Evolutionary conservation across 2,329 filamentous ascomycete genomes (phyloP), one percentile per base, ranked within the genome.

Genomic region (Botryotinia convoluta): DNA sequence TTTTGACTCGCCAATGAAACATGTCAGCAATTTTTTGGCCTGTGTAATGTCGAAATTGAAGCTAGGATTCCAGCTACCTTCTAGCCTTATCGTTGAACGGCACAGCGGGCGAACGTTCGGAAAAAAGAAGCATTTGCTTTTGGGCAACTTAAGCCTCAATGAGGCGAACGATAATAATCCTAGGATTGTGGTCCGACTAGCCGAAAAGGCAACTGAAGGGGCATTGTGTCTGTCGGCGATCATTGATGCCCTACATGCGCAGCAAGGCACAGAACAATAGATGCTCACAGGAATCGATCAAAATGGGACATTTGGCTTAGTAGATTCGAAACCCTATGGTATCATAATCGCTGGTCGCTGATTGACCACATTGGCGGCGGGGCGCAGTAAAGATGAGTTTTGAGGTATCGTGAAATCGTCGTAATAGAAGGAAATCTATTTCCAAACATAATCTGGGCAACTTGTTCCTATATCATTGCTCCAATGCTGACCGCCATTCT

Each of bases 391-490:
- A 8, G 35, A 44, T 42, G 10, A 60, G 42, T 45, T 12, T 65
- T 60, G 35, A 20, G 29, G 29, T 32, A 26, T 57, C 12, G 18
- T 26, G 26, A 42, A 39, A 22, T 51, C 4, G 39, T 60, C 51
- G 48, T 12, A 16, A 42, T 51, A 72, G 62, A 61, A 72, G 42
- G n/a, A 69, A 61, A 48, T 69, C 29, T 69, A 51, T 69, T 69
- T 54, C 35, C 39, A 48, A 69, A 61, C 39, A 18, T 44, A 59
- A 69, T 37, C 71, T 35, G 63, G 71, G 71, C 54, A 72, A 72
- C 71, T 71, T 64, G 71, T 68, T n/a, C 54, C 63, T 72, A 72
- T 69, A 72, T 72, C 63, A 72, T 72, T 42, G 10, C 44, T 59
- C 42, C 18, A 48, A 69, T 35, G 54, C 51, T 69, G 54, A 69